Evolutionary conservation across 345 rosid species (phyloP).

Genomic region (Gossypium arboreum): DNA sequence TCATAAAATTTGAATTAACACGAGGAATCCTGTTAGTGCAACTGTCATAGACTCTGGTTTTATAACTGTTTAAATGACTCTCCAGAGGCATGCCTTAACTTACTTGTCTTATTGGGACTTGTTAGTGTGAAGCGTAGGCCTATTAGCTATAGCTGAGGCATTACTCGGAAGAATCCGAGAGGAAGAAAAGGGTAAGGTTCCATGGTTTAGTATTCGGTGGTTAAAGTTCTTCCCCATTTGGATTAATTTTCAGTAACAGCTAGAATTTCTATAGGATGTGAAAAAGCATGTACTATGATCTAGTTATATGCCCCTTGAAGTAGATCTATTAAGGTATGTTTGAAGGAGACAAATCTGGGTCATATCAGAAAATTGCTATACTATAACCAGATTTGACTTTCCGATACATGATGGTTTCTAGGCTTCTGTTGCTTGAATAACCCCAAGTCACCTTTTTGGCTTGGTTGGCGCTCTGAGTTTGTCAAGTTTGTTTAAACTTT

Average conservation of each 20-base stretch:
- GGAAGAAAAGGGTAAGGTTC: background rate
- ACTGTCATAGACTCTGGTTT: background rate
- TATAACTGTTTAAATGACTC: background rate
- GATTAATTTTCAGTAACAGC: background rate
- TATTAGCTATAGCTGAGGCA: background rate
- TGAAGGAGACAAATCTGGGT: background rate
- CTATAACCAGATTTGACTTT: too few relatives aligned
- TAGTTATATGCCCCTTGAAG: background rate
- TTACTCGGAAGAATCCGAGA: background rate
- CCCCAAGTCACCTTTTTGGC: background rate
- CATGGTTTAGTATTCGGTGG: background rate
- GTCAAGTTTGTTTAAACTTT: background rate
- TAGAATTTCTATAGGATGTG: background rate
- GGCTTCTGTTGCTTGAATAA: background rate
- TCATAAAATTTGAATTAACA: conserved; percentile 2
- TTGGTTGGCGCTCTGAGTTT: background rate
- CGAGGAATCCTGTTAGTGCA: background rate
- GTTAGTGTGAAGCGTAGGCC: background rate
- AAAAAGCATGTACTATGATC: background rate
- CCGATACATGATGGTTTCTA: too few relatives aligned
- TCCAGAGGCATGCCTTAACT: background rate
- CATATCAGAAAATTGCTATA: too few relatives aligned
- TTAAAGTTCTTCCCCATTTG: background rate
- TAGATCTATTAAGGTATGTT: background rate
- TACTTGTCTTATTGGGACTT: background rate